These are phyloP conservation scores for Articulospora tetracladia DNA, from an alignment of 495 filamentous ascomycete genomes.

Conservation along the genomic window DNA sequence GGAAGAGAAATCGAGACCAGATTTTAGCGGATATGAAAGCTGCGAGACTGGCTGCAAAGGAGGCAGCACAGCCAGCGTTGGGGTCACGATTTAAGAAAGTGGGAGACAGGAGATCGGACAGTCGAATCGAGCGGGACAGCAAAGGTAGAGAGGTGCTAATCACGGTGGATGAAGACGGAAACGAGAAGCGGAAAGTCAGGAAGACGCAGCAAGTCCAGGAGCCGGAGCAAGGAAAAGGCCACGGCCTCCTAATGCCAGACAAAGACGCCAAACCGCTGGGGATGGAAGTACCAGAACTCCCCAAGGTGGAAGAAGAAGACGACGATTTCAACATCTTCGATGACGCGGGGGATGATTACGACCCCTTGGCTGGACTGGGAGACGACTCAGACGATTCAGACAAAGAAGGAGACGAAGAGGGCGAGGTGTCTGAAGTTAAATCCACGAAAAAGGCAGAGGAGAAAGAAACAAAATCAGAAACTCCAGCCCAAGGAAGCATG, in stretches of 20 bases:
- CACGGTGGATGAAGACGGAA: constrained; percentile 80
- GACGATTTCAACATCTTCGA: constrained; percentile 79
- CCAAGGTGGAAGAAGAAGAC: constrained; percentile 49
- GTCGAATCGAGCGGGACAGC: constrained; percentile 71
- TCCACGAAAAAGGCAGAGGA: constrained; percentile 1
- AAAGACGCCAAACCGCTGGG: constrained; percentile 65
- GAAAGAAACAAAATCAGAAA: constrained; percentile 9
- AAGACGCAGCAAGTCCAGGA: constrained; percentile 38
- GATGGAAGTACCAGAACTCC: constrained; percentile 70
- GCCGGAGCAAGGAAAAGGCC: constrained; percentile 34
- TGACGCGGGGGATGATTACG: constrained; percentile 79
- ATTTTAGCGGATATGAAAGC: constrained; percentile 81
- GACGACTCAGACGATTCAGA: constrained; percentile 41
- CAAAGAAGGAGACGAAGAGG: constrained; percentile 21
- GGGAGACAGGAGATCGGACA: constrained; percentile 52
- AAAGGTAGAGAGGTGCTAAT: constrained; percentile 80
- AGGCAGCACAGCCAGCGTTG: constrained; percentile 57
- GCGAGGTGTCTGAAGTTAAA: constrained; percentile 8
- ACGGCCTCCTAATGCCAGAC: constrained; percentile 59
- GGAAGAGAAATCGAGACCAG: constrained; percentile 74
- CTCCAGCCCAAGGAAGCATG: constrained; percentile 31
- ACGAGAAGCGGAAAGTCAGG: constrained; percentile 80
- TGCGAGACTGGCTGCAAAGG: constrained; percentile 53
- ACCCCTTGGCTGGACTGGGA: constrained; percentile 73
- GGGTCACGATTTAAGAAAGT: constrained; percentile 82